Evolutionary conservation across 371 early-diverging fungal genomes (phyloP), one percentile per base, ranked within the genome.

Genomic region (Nematocida minor): DNA sequence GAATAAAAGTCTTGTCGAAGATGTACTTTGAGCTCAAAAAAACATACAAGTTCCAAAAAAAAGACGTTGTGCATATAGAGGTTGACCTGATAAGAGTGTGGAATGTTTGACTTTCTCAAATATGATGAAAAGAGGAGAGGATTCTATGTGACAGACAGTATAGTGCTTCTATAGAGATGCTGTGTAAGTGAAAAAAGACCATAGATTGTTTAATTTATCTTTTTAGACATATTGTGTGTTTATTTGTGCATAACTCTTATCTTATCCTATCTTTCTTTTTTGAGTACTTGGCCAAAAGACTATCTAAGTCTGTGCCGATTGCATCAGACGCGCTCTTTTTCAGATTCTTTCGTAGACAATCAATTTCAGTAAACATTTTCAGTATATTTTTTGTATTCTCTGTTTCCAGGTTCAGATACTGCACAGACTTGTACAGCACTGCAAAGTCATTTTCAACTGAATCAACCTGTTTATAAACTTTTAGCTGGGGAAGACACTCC

Each of bases 41-140:
- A 29, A 79, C 69, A n/a, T 82, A 83, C 60, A 67, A 70, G n/a
- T 82, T 82, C 62, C 84, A 83, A 51, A 78, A 81, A 40, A 80
- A 79, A 53, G 67, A 82, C 55, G 71, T 44, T 44, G 68, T 69
- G 14, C 55, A 55, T 16, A 57, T 83, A 29, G 69, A 74, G 3
- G 82, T 83, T 2, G 84, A 83, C 42, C 55, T 83, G 34, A 64
- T 80, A 46, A 32, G 79, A 31, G 69, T 82, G 34, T 55, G 14
- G 36, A n/a, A n/a, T n/a, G n/a, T n/a, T n/a, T n/a, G n/a, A n/a
- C n/a, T n/a, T n/a, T n/a, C n/a, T n/a, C n/a, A n/a, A n/a, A n/a
- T n/a, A n/a, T n/a, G n/a, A n/a, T n/a, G 9, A 44, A 44, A 44
- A 44, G n/a, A 44, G n/a, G n/a, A n/a, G n/a, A n/a, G n/a, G n/a